A percentile compares a stretch with the other conserved stretches of the same genome.
Evolutionary conservation across 139 green algal species (phyloP).

Genomic region (Auxenochlorella pyrenoidosa): DNA sequence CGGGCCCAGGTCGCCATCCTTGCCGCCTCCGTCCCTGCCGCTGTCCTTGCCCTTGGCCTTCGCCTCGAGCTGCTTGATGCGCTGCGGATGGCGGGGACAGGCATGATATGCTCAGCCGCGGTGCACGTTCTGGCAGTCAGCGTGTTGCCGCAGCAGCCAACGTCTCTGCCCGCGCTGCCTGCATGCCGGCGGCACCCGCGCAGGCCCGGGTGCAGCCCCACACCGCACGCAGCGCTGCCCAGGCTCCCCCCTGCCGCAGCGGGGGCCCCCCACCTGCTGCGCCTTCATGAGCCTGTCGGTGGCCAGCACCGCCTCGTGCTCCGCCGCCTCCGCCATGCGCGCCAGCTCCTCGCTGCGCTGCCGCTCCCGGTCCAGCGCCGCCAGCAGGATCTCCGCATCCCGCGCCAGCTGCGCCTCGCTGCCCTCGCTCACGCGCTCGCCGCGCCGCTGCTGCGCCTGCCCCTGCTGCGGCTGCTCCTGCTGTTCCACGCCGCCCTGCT

Average conservation of each 20-base stretch:
- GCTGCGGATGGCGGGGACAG: background rate
- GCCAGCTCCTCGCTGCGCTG: conserved; percentile 26
- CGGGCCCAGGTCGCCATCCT: background rate
- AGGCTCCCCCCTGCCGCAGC: no score
- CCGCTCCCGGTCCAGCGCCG: conserved; percentile 42
- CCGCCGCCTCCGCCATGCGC: conserved; percentile 8
- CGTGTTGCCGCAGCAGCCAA: no score
- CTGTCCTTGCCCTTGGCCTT: conserved; percentile 17
- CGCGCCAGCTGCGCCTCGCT: background rate
- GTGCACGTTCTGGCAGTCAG: no score
- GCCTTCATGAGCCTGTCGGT: conserved; percentile 14
- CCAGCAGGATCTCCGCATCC: conserved; percentile 40
- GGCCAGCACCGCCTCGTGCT: conserved; percentile 39
- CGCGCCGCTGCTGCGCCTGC: background rate
- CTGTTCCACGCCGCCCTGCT: background rate
- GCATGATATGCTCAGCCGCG: no score
- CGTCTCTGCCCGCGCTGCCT: no score
- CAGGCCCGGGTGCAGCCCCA: no score
- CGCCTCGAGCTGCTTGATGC: conserved; percentile 29
- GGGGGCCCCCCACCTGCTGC: background rate
- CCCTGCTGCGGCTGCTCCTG: background rate
- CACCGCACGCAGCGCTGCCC: no score
- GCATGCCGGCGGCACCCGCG: no score
- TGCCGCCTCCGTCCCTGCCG: background rate
- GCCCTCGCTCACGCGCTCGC: background rate